These are phyloP conservation scores for Pseudozyma hubeiensis DNA, from an alignment of 1,284 basidiomycete genomes.

Conservation along the genomic window DNA sequence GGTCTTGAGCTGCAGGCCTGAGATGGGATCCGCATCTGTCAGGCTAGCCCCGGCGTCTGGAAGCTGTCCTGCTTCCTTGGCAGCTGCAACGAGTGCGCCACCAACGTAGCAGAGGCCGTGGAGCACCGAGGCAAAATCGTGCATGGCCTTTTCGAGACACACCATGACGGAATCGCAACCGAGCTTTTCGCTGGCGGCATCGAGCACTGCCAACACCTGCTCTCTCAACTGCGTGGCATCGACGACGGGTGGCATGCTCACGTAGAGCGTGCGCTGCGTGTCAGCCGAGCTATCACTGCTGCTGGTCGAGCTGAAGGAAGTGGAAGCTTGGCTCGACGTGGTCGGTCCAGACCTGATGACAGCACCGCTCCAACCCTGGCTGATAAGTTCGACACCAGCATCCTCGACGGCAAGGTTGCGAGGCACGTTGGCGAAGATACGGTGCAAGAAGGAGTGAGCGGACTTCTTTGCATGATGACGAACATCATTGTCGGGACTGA, in stretches of 20 bases:
- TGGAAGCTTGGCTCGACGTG: slow-evolving; percentile 7
- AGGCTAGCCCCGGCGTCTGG: slow-evolving; percentile 9
- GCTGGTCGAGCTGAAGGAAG: slow-evolving; percentile 22
- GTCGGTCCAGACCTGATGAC: slow-evolving; percentile 45
- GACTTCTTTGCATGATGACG: slow-evolving; percentile 53
- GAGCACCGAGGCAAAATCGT: slow-evolving; percentile 52
- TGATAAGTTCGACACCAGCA: slow-evolving; percentile 59
- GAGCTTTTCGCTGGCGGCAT: slow-evolving; percentile 58
- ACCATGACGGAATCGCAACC: slow-evolving; percentile 56
- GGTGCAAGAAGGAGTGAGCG: slow-evolving; percentile 52
- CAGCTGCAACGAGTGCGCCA: slow-evolving; percentile 51
- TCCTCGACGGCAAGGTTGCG: slow-evolving; percentile 44
- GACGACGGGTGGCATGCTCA: slow-evolving; percentile 54
- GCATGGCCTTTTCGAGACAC: slow-evolving; percentile 46
- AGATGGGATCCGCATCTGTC: slow-evolving; percentile 24
- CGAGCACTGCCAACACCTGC: slow-evolving; percentile 57
- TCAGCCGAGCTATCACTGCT: slow-evolving; percentile 38
- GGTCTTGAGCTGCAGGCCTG: slow-evolving; percentile 22
- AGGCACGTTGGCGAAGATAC: slow-evolving; percentile 49
- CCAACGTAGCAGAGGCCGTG: slow-evolving; percentile 65
- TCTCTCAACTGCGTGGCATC: slow-evolving; percentile 53
- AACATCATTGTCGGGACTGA: slow-evolving; percentile 57
- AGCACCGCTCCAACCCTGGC: slow-evolving; percentile 60
- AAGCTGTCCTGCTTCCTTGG: slow-evolving; percentile 4
- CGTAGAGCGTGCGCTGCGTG: slow-evolving; percentile 57